A percentile compares a stretch with the other conserved stretches of the same genome.
Evolutionary conservation across 225 moss, liverwort and hornwort genomes (phyloP).

Genomic region (Thuidium tamariscinum): DNA sequence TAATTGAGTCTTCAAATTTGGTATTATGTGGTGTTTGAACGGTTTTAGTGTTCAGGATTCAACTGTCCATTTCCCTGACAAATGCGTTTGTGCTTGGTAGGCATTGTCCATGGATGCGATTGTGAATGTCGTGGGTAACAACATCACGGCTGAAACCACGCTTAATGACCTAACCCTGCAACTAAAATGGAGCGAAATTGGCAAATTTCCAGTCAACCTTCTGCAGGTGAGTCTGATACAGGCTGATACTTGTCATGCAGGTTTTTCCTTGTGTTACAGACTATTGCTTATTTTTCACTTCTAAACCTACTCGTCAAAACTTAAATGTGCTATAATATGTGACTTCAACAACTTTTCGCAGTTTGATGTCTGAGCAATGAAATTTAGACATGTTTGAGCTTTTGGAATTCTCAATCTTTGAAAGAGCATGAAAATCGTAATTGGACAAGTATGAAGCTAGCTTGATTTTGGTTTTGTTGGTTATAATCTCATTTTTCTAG

Average conservation of each 20-base stretch:
- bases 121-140: slow-evolving; percentile 48
- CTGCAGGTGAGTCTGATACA: slow-evolving; percentile 50
- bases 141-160: slow-evolving; percentile 63
- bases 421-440: background rate
- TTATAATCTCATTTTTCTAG: background rate
- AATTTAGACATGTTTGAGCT: background rate
- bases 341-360: background rate
- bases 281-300: background rate
- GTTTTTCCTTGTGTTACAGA: background rate
- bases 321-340: background rate
- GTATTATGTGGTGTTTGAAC: background rate
- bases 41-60: background rate
- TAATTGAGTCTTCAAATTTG: background rate
- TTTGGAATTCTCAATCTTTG: background rate
- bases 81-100: slow-evolving; percentile 20
- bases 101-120: slow-evolving; percentile 77
- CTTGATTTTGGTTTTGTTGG: background rate
- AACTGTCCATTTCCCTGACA: background rate
- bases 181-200: slow-evolving; percentile 86
- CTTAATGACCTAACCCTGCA: slow-evolving; percentile 62
- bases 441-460: background rate
- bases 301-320: background rate
- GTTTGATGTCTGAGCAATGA: background rate
- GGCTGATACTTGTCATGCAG: background rate
- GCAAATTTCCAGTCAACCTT: slow-evolving; percentile 77